Conservation (phyloP, 2,329 filamentous ascomycete genomes). For the Ophiobolus disseminans region DNA sequence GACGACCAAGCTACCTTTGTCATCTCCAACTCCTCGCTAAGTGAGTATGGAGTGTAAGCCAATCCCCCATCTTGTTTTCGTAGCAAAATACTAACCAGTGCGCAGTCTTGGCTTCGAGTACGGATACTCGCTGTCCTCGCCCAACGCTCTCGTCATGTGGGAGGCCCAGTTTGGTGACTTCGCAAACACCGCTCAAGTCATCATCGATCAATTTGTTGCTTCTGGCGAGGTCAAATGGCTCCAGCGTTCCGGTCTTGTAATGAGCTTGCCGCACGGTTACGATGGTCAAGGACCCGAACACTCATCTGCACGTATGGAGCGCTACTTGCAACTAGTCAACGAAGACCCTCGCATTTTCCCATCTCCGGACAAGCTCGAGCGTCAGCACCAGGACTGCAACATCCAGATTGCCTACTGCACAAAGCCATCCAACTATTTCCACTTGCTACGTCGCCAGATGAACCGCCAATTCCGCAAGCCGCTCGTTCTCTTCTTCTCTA, state of each 20-base stretch:
- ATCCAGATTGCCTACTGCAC: conserved; percentile 99
- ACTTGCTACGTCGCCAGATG: conserved; percentile 95
- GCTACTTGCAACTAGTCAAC: conserved; percentile 96
- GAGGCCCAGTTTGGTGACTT: conserved; percentile 99
- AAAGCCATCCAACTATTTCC: conserved; percentile 94
- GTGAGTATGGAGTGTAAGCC: conserved; percentile 70
- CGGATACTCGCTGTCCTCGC: conserved; percentile 95
- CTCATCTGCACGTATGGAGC: conserved; percentile 95
- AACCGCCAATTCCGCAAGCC: conserved; percentile 99
- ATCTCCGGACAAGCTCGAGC: conserved; percentile 83
- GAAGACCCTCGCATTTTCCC: conserved; percentile 97
- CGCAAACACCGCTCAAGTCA: conserved; percentile 98
- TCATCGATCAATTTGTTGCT: conserved; percentile 98
- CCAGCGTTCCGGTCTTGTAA: conserved; percentile 93
- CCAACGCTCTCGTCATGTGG: conserved; percentile 98
- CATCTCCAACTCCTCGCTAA: conserved; percentile 93
- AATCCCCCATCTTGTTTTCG: not conserved
- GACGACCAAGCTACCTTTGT: conserved; percentile 94
- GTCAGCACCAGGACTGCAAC: conserved; percentile 99
- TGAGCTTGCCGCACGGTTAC: conserved; percentile 96
- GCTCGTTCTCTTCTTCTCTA: conserved; percentile 97
- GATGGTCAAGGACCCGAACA: conserved; percentile 98
- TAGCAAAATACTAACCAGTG: conserved; percentile 28
- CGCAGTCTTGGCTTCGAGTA: conserved; percentile 92
- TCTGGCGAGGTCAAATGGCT: conserved; percentile 99